Conservation (phyloP, 192 early-diverging fungal species). For the Entomortierella parvispora region DNA sequence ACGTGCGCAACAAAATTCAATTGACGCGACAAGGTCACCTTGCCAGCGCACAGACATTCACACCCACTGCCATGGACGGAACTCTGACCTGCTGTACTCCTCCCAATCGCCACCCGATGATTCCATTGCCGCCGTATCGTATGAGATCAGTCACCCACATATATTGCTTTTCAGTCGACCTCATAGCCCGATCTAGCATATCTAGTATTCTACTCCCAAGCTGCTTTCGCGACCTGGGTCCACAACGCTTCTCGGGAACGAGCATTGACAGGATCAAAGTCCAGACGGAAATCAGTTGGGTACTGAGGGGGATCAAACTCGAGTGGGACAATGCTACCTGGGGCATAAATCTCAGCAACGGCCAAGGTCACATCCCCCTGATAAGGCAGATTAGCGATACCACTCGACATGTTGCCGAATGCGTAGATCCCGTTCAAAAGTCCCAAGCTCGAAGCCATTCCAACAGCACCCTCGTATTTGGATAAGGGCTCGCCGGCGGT, state of each 20-base stretch:
- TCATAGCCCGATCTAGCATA: no score
- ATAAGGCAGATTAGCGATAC: not conserved
- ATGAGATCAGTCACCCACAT: no score
- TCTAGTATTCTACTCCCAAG: no score
- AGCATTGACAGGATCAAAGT: not conserved
- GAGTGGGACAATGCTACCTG: slow-evolving; percentile 4
- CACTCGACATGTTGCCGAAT: not conserved
- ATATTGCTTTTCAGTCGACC: no score
- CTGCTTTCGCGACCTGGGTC: slow-evolving; percentile 3
- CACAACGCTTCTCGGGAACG: slow-evolving; percentile 4
- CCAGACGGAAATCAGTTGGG: not conserved
- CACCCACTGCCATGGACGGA: no score
- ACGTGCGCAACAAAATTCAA: no score
- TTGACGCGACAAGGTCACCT: no score
- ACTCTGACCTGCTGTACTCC: no score
- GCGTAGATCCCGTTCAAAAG: not conserved
- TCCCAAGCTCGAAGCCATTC: not conserved
- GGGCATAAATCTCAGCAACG: slow-evolving; percentile 1
- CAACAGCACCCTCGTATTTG: not conserved
- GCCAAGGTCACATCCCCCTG: not conserved
- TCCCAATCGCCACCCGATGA: no score
- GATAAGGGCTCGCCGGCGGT: slow-evolving; percentile 1
- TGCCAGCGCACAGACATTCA: no score
- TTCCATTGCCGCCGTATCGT: no score
- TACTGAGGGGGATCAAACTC: slow-evolving; percentile 8